These are phyloP conservation scores for Phlegmacium glaucopus DNA, from an alignment of 768 basidiomycete genomes.

Conservation along the genomic window DNA sequence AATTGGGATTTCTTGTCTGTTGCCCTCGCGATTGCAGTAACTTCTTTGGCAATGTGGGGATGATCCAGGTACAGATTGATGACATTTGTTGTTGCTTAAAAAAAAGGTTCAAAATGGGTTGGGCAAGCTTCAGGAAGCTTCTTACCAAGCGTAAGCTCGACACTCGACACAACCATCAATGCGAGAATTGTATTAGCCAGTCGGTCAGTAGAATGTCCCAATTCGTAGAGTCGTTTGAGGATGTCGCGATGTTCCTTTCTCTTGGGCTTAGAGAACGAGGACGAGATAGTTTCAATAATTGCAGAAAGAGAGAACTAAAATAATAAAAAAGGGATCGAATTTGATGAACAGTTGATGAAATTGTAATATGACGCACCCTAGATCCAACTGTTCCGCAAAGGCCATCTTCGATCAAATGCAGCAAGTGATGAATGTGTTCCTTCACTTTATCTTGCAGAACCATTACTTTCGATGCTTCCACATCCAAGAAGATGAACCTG, in stretches of 20 bases:
- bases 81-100: conserved; percentile 58
- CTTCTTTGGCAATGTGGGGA: conserved; percentile 33
- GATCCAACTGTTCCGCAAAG: conserved; percentile 38
- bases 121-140: not conserved
- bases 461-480: conserved; percentile 58
- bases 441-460: conserved; percentile 49
- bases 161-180: conserved; percentile 61
- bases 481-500: conserved; percentile 76
- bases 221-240: conserved; percentile 51
- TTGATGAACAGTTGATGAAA: not conserved
- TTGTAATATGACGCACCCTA: conserved; percentile 32
- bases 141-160: conserved; percentile 68
- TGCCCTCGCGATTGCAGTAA: conserved; percentile 33
- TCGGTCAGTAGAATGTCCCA: conserved; percentile 56
- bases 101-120: not conserved
- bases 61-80: conserved; percentile 62
- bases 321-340: no score
- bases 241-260: conserved; percentile 48
- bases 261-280: conserved; percentile 44
- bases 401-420: conserved; percentile 51
- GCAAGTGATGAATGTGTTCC: conserved; percentile 49
- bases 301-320: conserved; percentile 35
- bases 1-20: conserved; percentile 34
- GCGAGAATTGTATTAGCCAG: conserved; percentile 70
- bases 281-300: conserved; percentile 43